Percentiles rank a stretch among this genome's conserved stretches.
phyloP scores from a whole-genome alignment of 2,329 filamentous ascomycete species.

The Chaetomium strumarium region DNA sequence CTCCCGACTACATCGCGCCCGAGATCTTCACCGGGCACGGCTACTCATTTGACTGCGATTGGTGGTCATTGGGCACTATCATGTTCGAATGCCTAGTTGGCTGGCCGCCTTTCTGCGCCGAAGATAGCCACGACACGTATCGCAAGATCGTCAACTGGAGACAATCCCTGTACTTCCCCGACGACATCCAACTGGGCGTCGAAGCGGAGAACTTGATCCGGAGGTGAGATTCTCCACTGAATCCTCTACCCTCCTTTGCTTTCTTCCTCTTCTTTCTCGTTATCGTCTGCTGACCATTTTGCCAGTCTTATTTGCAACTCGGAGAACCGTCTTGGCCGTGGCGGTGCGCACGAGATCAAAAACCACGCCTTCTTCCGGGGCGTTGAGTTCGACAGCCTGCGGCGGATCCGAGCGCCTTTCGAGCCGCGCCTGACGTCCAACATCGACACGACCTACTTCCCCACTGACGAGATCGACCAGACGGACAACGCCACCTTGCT shows the following conservation, averaged over 20 bases:
- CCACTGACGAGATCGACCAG: slow-evolving; percentile 96
- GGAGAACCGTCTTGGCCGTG: slow-evolving; percentile 81
- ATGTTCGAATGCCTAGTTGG: slow-evolving; percentile 99
- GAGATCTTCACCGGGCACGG: slow-evolving; percentile 97
- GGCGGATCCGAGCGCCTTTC: slow-evolving; percentile 90
- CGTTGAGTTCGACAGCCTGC: slow-evolving; percentile 88
- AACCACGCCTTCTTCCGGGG: slow-evolving; percentile 92
- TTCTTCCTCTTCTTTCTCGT: neutral
- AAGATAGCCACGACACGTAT: slow-evolving; percentile 96
- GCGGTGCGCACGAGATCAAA: slow-evolving; percentile 89
- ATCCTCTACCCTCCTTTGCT: too few relatives aligned
- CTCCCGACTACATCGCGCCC: slow-evolving; percentile 95
- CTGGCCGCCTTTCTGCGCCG: slow-evolving; percentile 98
- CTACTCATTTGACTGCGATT: slow-evolving; percentile 95
- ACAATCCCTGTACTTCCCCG: slow-evolving; percentile 91
- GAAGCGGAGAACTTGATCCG: slow-evolving; percentile 91
- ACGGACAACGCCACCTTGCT: slow-evolving; percentile 86
- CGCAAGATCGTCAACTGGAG: slow-evolving; percentile 99
- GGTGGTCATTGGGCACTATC: slow-evolving; percentile 98
- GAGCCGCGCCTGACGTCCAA: slow-evolving; percentile 90
- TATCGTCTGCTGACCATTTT: neutral
- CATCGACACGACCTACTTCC: slow-evolving; percentile 97
- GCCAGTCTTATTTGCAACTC: slow-evolving; percentile 85
- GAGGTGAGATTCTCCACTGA: slow-evolving; percentile 53
- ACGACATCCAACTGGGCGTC: slow-evolving; percentile 80